Conservation (phyloP, 805 yeast species). For the Kodamaea kaohsiungensis region DNA sequence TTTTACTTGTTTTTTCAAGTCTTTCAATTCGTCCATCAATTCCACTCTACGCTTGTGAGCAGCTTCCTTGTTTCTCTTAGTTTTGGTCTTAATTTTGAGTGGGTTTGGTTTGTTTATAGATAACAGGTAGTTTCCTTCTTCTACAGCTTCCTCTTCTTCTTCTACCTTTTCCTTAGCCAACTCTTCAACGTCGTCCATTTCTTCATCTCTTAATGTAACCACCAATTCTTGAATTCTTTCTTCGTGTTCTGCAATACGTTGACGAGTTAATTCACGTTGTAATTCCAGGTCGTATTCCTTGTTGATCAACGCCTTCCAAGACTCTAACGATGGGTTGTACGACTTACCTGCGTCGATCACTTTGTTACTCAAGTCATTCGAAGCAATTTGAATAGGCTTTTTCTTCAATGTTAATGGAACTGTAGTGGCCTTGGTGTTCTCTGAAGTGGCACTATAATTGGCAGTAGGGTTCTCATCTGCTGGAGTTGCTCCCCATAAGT, state of each 20-base stretch:
- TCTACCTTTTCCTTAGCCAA: constrained; percentile 41
- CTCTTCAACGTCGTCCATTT: constrained; percentile 43
- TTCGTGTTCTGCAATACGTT: constrained; percentile 61
- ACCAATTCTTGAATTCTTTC: constrained; percentile 66
- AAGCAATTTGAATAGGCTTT: constrained; percentile 55
- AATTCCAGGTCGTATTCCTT: constrained; percentile 68
- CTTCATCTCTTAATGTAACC: constrained; percentile 59
- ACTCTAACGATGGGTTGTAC: constrained; percentile 82
- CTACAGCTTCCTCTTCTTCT: constrained; percentile 33
- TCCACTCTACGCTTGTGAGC: constrained; percentile 59
- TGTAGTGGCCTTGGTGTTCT: constrained; percentile 43
- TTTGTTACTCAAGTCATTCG: constrained; percentile 35
- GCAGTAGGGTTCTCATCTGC: constrained; percentile 17
- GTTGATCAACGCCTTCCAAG: constrained; percentile 75
- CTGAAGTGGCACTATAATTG: constrained; percentile 17
- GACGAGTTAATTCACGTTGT: constrained; percentile 63
- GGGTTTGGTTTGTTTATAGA: constrained; percentile 74
- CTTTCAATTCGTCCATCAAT: constrained; percentile 58
- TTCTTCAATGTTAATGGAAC: constrained; percentile 56
- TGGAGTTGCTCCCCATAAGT: constrained; percentile 64
- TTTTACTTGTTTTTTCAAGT: constrained; percentile 57
- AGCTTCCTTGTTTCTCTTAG: constrained; percentile 72
- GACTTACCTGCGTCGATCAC: constrained; percentile 87
- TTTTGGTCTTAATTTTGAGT: constrained; percentile 70
- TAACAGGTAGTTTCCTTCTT: constrained; percentile 42